A percentile compares a stretch with the other conserved stretches of the same genome.
These are phyloP conservation scores for Endocalyx cinctus DNA, from an alignment of 2,329 filamentous ascomycete species.

Conservation along the genomic window DNA sequence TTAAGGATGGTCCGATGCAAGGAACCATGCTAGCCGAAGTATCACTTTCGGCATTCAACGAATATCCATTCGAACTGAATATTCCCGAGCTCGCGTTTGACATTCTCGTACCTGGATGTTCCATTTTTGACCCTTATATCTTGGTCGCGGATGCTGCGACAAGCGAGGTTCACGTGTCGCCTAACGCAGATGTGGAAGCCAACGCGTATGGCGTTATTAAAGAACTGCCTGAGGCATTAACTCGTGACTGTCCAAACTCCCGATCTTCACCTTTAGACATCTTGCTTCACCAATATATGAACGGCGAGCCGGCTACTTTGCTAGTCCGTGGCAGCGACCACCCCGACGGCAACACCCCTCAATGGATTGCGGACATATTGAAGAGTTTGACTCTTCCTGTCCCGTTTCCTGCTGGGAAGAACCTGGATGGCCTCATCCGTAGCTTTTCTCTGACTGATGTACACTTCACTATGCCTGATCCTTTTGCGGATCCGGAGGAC, in stretches of 20 bases:
- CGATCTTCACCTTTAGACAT: conserved; percentile 79
- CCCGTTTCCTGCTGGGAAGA: conserved; percentile 75
- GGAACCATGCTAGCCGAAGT: conserved; percentile 77
- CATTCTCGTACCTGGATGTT: conserved; percentile 79
- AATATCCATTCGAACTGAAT: conserved; percentile 71
- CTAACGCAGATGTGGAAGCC: conserved; percentile 62
- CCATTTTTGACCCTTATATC: conserved; percentile 66
- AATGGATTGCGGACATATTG: conserved; percentile 78
- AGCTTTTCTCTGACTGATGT: conserved; percentile 85
- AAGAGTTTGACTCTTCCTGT: conserved; percentile 79
- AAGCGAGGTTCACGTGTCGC: conserved; percentile 59
- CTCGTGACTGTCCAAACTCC: conserved; percentile 68
- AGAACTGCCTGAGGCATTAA: conserved; percentile 69
- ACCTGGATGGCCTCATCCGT: conserved; percentile 76
- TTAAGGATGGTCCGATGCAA: conserved; percentile 61
- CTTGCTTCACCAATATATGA: conserved; percentile 75
- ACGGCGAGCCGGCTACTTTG: conserved; percentile 71
- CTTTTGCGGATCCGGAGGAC: conserved; percentile 68
- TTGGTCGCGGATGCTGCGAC: conserved; percentile 73
- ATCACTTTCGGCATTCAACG: conserved; percentile 66
- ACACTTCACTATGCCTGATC: conserved; percentile 79
- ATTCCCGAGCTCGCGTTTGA: conserved; percentile 80
- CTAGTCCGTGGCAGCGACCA: conserved; percentile 76
- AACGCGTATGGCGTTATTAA: conserved; percentile 68
- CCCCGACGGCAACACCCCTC: conserved; percentile 63